Base-by-base conservation (phyloP, 176 grass and related monocot species). In the Zoysia pacifica region DNA sequence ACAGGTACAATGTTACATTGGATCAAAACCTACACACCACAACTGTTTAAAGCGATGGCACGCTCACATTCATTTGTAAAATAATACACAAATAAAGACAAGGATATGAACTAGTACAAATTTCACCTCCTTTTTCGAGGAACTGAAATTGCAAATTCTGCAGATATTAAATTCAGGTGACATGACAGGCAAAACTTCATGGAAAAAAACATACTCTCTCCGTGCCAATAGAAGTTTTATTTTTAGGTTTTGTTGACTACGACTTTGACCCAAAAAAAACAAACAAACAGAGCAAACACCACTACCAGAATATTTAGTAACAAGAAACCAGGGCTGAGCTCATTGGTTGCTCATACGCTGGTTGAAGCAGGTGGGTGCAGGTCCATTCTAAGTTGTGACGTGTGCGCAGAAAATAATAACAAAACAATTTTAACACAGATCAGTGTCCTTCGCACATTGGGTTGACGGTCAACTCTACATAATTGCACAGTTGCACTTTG, bases 401-500 rank as follows among this genome's bases (percentile, higher is more conserved):
- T 79, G 44, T 11, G 7, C 6, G n/a, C 42, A 4, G 45, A 74
- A 53, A 37, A 15, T 13, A 66, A 74, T 13, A 15, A 51, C 19
- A 37, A 48, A 6, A 46, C n/a, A 82, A 83, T 67, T 66, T 42
- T 48, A 63, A 41, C 45, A 41, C 58, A 16, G 49, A 62, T 9
- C 48, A 67, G 40, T 7, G 6, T 10, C 70, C 69, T 81, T 53
- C 55, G 56, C 28, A 70, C 35, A 65, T 47, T 14, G 14, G 53
- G 58, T 54, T 58, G 45, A 16, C 18, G 10, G 2, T 19, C 55
- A 88, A 88, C 67, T 83, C 62, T 90, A 97, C 94, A 97, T 97
- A 69, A 97, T 88, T 86, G 81, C 81, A 85, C 94, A 97, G 62
- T 92, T 97, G 86, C 94, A 97, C 78, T 94, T 97, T 39, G 94